Percentiles rank a stretch among this genome's conserved stretches.
Conservation (phyloP, 2,329 filamentous ascomycete genomes). For the Cladosporium halotolerans region DNA sequence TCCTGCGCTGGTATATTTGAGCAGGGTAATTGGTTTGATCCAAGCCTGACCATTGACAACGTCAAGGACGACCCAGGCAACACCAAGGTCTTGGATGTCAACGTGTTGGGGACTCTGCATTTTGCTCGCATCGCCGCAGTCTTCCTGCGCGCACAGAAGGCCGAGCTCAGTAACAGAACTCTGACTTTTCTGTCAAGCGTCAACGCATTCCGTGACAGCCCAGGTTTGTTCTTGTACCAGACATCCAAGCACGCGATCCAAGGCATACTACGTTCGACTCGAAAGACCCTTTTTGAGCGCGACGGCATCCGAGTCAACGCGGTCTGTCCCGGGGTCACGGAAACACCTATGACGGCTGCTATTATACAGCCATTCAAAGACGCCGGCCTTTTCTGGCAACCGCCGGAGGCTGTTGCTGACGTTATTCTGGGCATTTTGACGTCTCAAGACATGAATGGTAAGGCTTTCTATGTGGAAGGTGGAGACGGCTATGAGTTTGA, state of each 20-base stretch:
- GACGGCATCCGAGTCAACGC: slow-evolving; percentile 35
- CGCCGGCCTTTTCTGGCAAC: slow-evolving; percentile 17
- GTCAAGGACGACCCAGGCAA: slow-evolving; percentile 30
- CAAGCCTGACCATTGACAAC: slow-evolving; percentile 35
- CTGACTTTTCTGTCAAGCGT: slow-evolving; percentile 41
- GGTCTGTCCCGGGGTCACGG: slow-evolving; percentile 40
- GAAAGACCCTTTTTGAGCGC: slow-evolving; percentile 20
- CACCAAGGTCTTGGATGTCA: slow-evolving; percentile 40
- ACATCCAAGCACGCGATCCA: slow-evolving; percentile 22
- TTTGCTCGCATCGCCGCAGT: slow-evolving; percentile 46
- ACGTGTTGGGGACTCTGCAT: slow-evolving; percentile 41
- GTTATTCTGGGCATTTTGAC: slow-evolving; percentile 25
- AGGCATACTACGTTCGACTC: slow-evolving; percentile 20
- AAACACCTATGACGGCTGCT: slow-evolving; percentile 24
- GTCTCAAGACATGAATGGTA: slow-evolving; percentile 34
- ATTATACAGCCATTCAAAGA: slow-evolving; percentile 17
- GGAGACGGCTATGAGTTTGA: slow-evolving; percentile 42
- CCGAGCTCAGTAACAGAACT: slow-evolving; percentile 33
- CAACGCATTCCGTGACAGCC: slow-evolving; percentile 45
- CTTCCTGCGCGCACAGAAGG: slow-evolving; percentile 39
- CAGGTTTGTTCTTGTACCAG: slow-evolving; percentile 42
- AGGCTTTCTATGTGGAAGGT: slow-evolving; percentile 39
- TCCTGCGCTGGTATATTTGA: slow-evolving; percentile 42
- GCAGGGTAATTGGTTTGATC: slow-evolving; percentile 39
- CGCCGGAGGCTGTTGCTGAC: slow-evolving; percentile 19